Conservation (phyloP, 768 basidiomycete species). For the Russula sp. region DNA sequence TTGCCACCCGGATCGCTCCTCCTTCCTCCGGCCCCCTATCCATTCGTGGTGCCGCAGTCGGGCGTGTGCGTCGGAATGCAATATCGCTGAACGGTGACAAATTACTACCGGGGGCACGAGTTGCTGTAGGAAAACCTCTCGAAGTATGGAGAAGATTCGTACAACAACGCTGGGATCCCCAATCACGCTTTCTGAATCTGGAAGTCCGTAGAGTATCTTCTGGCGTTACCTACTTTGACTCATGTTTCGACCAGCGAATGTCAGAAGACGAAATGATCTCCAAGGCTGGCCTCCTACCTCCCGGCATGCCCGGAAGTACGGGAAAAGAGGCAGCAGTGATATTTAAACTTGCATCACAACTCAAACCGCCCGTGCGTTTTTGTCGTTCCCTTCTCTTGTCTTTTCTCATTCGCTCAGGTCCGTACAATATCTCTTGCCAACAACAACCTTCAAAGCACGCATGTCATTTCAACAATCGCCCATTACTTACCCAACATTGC, state of each 20-base stretch:
- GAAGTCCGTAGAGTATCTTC: constrained; percentile 49
- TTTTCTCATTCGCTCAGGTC: constrained; percentile 37
- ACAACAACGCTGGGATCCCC: constrained; percentile 62
- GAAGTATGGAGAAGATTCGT: constrained; percentile 77
- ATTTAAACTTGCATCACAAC: constrained; percentile 78
- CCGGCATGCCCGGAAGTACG: constrained; percentile 60
- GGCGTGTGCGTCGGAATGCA: constrained; percentile 57
- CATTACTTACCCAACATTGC: constrained; percentile 74
- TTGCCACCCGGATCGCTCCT: constrained; percentile 36
- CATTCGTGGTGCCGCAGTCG: constrained; percentile 61
- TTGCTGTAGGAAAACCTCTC: constrained; percentile 37
- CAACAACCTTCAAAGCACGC: constrained; percentile 58
- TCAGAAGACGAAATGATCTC: constrained; percentile 69
- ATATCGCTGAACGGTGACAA: constrained; percentile 30
- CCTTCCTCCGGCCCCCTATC: constrained; percentile 44
- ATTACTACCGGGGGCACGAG: constrained; percentile 24
- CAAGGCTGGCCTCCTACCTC: constrained; percentile 63
- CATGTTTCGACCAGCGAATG: constrained; percentile 51
- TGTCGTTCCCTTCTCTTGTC: background rate
- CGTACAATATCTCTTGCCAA: constrained; percentile 83
- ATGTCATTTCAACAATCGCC: constrained; percentile 53
- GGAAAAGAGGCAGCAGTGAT: constrained; percentile 71
- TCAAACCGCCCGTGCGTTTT: constrained; percentile 61
- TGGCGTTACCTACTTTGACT: background rate
- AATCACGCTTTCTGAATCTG: constrained; percentile 68